Percentiles rank a stretch among this genome's conserved stretches.
phyloP scores from a whole-genome alignment of 2,329 filamentous ascomycete species.

The Penicillium frequentans region DNA sequence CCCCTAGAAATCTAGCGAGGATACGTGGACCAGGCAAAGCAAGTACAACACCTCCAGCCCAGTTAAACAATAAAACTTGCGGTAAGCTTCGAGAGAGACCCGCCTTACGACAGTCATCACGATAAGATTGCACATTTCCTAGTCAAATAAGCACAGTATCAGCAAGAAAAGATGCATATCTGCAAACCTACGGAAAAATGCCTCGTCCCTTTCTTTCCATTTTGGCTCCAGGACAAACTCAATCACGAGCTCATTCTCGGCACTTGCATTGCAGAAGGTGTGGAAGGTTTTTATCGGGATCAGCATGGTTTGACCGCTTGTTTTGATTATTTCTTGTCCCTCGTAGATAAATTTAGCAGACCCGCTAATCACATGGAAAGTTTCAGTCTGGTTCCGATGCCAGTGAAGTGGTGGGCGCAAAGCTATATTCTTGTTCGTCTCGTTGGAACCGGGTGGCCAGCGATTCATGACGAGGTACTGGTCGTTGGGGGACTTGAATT shows the following conservation, averaged over 20 bases:
- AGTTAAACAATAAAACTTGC: constrained; percentile 10
- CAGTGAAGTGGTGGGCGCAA: constrained; percentile 10
- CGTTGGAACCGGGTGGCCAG: constrained; percentile 9
- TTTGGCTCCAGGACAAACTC: constrained; percentile 10
- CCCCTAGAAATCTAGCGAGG: not conserved
- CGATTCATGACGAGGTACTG: constrained; percentile 12
- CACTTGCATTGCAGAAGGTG: constrained; percentile 12
- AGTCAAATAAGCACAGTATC: not conserved
- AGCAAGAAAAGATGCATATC: not conserved
- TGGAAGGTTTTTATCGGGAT: constrained; percentile 6
- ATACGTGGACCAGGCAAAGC: constrained; percentile 7
- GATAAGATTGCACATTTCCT: constrained; percentile 16
- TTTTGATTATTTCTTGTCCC: constrained; percentile 1
- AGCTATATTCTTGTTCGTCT: constrained; percentile 5
- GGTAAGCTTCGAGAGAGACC: constrained; percentile 6
- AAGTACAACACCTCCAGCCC: constrained; percentile 9
- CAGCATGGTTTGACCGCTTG: constrained; percentile 1
- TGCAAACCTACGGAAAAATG: constrained; percentile 8
- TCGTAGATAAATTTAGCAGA: constrained; percentile 5
- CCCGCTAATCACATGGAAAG: constrained; percentile 11
- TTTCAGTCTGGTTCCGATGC: constrained; percentile 11
- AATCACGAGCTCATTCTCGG: constrained; percentile 1
- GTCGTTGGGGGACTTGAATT: constrained; percentile 10
- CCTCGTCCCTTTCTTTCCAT: constrained; percentile 6
- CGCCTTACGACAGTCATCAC: constrained; percentile 12